phyloP scores from a whole-genome alignment of 768 basidiomycete genomes.

The Lentinus tigrinus region DNA sequence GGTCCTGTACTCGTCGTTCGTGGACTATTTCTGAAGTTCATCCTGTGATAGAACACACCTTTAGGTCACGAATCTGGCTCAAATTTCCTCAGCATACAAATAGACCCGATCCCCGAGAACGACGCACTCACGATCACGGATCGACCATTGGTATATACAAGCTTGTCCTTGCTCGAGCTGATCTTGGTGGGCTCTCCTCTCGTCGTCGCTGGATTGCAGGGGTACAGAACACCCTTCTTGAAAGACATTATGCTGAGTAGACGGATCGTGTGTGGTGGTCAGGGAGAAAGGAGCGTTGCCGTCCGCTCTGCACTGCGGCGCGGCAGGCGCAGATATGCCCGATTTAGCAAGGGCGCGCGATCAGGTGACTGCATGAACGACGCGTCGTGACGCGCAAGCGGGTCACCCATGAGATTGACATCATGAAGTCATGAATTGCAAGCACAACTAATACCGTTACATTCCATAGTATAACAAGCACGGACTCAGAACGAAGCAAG shows the following conservation, averaged over 20 bases:
- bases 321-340: constrained; percentile 14
- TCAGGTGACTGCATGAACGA: constrained; percentile 9
- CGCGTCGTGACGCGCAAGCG: constrained; percentile 9
- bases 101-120: not conserved
- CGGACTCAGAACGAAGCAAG: not conserved
- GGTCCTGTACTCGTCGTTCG: constrained; percentile 49
- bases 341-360: constrained; percentile 16
- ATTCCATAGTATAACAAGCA: not conserved
- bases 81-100: not conserved
- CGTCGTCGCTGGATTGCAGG: constrained; percentile 68
- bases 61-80: constrained; percentile 76
- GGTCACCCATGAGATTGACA: too few relatives aligned
- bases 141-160: constrained; percentile 84
- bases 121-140: constrained; percentile 69
- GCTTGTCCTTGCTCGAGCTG: constrained; percentile 70
- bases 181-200: constrained; percentile 75
- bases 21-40: not conserved
- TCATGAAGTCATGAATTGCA: not conserved
- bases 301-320: not conserved
- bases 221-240: constrained; percentile 50
- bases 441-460: not conserved
- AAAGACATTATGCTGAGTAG: constrained; percentile 43
- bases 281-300: not conserved
- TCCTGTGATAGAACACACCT: constrained; percentile 39
- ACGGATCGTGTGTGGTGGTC: not conserved